These are phyloP conservation scores for Cytospora piceicola DNA, from an alignment of 2,329 filamentous ascomycete genomes.

Conservation along the genomic window DNA sequence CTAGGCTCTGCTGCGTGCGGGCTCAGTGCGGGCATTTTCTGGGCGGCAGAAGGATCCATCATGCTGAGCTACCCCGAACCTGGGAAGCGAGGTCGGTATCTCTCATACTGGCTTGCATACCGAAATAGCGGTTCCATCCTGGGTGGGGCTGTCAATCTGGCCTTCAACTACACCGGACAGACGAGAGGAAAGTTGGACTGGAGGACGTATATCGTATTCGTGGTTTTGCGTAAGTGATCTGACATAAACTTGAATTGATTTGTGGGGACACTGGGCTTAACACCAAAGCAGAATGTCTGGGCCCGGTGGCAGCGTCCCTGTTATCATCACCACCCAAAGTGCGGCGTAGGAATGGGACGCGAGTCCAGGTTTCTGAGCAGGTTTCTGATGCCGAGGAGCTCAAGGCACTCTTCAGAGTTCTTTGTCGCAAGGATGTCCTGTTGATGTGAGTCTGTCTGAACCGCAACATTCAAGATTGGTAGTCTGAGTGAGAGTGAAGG, in stretches of 20 bases:
- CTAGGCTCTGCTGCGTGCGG: constrained; percentile 36
- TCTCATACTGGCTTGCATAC: constrained; percentile 34
- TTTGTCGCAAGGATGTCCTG: neutral
- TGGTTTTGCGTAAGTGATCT: constrained; percentile 34
- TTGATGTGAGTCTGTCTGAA: constrained; percentile 11
- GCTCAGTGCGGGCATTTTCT: constrained; percentile 35
- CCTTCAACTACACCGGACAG: constrained; percentile 33
- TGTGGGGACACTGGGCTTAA: neutral
- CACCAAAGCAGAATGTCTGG: constrained; percentile 2
- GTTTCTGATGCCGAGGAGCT: constrained; percentile 28
- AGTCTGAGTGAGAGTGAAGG: neutral
- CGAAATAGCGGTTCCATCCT: constrained; percentile 32
- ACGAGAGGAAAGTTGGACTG: constrained; percentile 36
- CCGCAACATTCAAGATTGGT: no score
- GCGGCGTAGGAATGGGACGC: constrained; percentile 17
- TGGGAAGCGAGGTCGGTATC: constrained; percentile 29
- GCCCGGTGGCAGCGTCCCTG: constrained; percentile 6
- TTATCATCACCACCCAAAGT: constrained; percentile 10
- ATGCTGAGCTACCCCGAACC: constrained; percentile 34
- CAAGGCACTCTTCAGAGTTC: constrained; percentile 11
- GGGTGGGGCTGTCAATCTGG: constrained; percentile 23
- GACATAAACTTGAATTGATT: neutral
- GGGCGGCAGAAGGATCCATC: constrained; percentile 37
- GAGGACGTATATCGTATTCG: constrained; percentile 37
- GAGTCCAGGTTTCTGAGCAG: constrained; percentile 21